Conservation (phyloP, 306 rosid genomes). For the Quercus cerris region DNA sequence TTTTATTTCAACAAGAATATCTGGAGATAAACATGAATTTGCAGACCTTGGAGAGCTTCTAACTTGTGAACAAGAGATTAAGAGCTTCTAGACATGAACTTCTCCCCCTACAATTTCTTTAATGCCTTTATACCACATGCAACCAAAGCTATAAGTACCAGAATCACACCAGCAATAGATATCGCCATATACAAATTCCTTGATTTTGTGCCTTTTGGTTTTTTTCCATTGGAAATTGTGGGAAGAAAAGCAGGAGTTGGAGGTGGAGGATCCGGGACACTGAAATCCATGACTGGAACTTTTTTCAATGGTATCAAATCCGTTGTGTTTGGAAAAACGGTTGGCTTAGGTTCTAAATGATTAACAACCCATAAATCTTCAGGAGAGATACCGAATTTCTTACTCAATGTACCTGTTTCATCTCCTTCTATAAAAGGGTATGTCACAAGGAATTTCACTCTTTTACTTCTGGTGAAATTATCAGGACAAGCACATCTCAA, state of each 20-base stretch:
- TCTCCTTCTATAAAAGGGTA: constrained; percentile 53
- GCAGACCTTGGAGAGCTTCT: constrained; percentile 35
- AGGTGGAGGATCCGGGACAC: constrained; percentile 46
- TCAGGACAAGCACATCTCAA: constrained; percentile 54
- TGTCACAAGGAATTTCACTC: constrained; percentile 52
- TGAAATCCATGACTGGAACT: constrained; percentile 18
- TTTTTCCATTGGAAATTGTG: constrained; percentile 30
- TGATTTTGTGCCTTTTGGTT: constrained; percentile 6
- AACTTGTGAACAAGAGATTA: constrained; percentile 26
- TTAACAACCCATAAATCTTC: constrained; percentile 40
- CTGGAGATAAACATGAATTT: constrained; percentile 56
- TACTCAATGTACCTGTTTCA: constrained; percentile 3
- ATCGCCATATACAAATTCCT: constrained; percentile 40
- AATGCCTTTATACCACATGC: constrained; percentile 34
- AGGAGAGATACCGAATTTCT: constrained; percentile 36
- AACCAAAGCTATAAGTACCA: constrained; percentile 36
- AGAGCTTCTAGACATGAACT: constrained; percentile 29
- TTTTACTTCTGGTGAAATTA: not conserved
- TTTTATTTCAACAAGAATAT: constrained; percentile 57
- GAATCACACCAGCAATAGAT: constrained; percentile 33
- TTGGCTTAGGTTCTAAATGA: constrained; percentile 5
- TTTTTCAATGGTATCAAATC: constrained; percentile 45
- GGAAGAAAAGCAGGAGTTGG: constrained; percentile 57
- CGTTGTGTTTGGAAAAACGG: constrained; percentile 40
- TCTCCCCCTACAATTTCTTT: constrained; percentile 31